phyloP scores from a whole-genome alignment of 1,139 yeast species.

The Saccharomycopsis hybrid region DNA sequence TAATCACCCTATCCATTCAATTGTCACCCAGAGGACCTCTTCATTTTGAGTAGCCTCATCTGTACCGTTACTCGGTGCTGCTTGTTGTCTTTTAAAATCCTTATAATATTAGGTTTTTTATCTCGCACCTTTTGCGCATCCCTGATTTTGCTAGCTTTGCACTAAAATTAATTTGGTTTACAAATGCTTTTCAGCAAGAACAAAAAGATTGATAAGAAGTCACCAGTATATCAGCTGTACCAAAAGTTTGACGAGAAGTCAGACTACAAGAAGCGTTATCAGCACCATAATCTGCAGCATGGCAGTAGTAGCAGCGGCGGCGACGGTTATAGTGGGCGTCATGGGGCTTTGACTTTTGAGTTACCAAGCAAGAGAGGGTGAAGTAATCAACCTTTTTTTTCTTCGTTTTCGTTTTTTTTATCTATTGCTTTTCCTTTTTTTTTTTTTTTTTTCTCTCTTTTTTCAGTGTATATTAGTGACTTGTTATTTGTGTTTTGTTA shows the following conservation, averaged over 20 bases:
- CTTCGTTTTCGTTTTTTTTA: not conserved
- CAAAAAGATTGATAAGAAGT: not conserved
- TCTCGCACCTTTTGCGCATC: no score
- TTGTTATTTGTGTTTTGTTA: not conserved
- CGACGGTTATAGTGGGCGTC: no score
- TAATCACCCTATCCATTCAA: no score
- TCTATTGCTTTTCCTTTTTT: not conserved
- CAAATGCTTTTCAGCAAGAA: not conserved
- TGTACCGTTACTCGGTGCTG: no score
- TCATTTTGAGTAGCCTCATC: no score
- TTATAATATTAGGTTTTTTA: no score
- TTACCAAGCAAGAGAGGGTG: not conserved
- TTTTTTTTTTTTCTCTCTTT: not conserved
- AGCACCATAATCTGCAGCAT: not conserved
- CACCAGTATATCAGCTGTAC: not conserved
- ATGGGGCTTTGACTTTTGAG: not conserved
- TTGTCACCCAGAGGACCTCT: no score
- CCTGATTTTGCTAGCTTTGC: no score
- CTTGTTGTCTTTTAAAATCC: no score
- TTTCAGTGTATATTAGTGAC: not conserved
- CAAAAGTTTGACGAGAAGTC: not conserved
- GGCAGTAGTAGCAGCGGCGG: not conserved
- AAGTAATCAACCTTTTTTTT: no score
- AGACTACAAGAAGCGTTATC: not conserved
- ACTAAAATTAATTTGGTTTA: no score